Percentiles rank a stretch among this genome's conserved stretches.
Evolutionary conservation across 352 stramenopile species (phyloP).

Genomic region (Achlya hypogyna): DNA sequence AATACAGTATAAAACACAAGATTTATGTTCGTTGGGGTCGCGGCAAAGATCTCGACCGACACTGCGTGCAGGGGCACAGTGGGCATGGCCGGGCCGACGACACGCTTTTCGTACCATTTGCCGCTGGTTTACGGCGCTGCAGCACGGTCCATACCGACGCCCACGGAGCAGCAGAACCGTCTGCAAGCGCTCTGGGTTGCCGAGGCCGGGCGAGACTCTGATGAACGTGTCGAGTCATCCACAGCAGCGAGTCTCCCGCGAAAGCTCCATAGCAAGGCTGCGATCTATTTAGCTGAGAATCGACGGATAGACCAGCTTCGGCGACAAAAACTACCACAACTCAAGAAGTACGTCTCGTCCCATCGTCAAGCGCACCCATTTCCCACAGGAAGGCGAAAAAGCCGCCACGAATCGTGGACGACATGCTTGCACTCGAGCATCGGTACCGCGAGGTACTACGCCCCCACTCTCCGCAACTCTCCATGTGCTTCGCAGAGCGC

Average conservation of each 20-base stretch:
- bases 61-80: no score
- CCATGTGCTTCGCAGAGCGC: constrained; percentile 25
- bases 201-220: background rate
- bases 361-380: background rate
- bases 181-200: constrained; percentile 9
- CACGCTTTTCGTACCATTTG: background rate
- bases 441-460: constrained; percentile 31
- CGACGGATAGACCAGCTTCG: constrained; percentile 39
- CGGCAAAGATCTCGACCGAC: background rate
- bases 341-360: constrained; percentile 30
- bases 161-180: constrained; percentile 8
- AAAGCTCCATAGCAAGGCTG: constrained; percentile 18
- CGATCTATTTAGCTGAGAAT: constrained; percentile 58
- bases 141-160: background rate
- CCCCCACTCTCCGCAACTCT: background rate
- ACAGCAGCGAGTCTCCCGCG: background rate
- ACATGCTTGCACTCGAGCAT: constrained; percentile 60
- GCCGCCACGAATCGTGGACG: constrained; percentile 51
- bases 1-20: no score
- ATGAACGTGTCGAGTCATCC: background rate
- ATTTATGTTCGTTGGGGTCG: background rate
- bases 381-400: constrained; percentile 37
- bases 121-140: constrained; percentile 13
- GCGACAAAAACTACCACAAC: constrained; percentile 29
- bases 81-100: background rate